Percentiles rank a stretch among this genome's conserved stretches.
These are phyloP conservation scores for Ceratobasidium sp. DNA, from an alignment of 1,284 basidiomycete genomes.

Conservation along the genomic window DNA sequence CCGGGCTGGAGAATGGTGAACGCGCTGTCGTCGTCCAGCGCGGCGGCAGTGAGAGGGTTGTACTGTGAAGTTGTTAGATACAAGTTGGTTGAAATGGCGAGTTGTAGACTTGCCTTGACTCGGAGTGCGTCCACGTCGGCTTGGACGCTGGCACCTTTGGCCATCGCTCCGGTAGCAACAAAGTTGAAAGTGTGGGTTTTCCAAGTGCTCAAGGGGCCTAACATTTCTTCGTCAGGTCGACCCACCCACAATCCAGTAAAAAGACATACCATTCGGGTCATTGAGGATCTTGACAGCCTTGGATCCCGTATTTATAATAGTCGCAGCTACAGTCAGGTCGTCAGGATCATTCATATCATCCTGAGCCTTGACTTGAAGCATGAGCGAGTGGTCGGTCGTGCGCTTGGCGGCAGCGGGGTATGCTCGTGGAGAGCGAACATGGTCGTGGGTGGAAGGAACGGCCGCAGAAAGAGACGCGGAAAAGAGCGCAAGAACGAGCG, in stretches of 20 bases:
- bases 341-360: constrained; percentile 39
- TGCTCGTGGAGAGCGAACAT: constrained; percentile 14
- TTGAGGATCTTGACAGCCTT: constrained; percentile 39
- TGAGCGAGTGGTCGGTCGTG: neutral
- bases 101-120: constrained; percentile 30
- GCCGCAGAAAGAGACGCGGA: constrained; percentile 38
- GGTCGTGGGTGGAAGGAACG: constrained; percentile 19
- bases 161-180: constrained; percentile 12
- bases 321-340: constrained; percentile 31
- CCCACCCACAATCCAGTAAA: neutral
- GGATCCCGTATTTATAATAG: constrained; percentile 22
- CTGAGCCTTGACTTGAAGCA: constrained; percentile 34
- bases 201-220: constrained; percentile 36
- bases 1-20: constrained; percentile 39
- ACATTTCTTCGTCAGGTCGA: neutral
- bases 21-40: constrained; percentile 8
- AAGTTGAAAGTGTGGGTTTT: constrained; percentile 42
- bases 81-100: neutral
- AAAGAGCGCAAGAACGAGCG: constrained; percentile 38
- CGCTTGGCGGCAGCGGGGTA: constrained; percentile 2
- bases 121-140: constrained; percentile 28
- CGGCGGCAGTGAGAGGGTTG: constrained; percentile 16
- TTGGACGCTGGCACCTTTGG: constrained; percentile 1
- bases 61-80: constrained; percentile 8
- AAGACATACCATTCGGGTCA: constrained; percentile 35